Conservation (phyloP, 2,329 filamentous ascomycete species). For the Fusarium solani-melongenae region DNA sequence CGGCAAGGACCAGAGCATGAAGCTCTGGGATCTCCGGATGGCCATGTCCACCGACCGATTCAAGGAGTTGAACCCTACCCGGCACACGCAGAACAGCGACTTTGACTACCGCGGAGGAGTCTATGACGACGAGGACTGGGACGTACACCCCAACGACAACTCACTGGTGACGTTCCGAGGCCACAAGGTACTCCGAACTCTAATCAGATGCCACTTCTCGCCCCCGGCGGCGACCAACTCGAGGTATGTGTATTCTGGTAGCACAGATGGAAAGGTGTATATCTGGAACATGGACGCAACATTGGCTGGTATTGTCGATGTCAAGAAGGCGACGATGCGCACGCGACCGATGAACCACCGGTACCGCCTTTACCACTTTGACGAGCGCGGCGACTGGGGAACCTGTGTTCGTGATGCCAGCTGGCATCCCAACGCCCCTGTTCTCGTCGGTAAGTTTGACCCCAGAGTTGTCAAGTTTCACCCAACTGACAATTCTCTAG, state of each 20-base stretch:
- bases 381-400: slow-evolving; percentile 71
- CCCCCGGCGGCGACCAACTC: slow-evolving; percentile 87
- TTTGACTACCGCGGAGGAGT: slow-evolving; percentile 81
- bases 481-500: slow-evolving; percentile 58
- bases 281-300: slow-evolving; percentile 96
- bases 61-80: slow-evolving; percentile 64
- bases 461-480: too few relatives aligned
- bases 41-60: slow-evolving; percentile 81
- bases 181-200: slow-evolving; percentile 86
- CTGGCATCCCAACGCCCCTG: slow-evolving; percentile 88
- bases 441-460: slow-evolving; percentile 73
- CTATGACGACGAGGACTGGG: slow-evolving; percentile 73
- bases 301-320: slow-evolving; percentile 80
- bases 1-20: slow-evolving; percentile 96
- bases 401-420: slow-evolving; percentile 88
- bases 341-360: slow-evolving; percentile 66
- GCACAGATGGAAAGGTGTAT: slow-evolving; percentile 88
- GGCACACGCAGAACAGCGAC: slow-evolving; percentile 63
- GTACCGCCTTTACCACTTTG: slow-evolving; percentile 66
- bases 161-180: slow-evolving; percentile 94
- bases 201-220: slow-evolving; percentile 96
- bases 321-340: slow-evolving; percentile 74
- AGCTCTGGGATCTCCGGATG: slow-evolving; percentile 94
- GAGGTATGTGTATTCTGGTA: slow-evolving; percentile 92
- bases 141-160: slow-evolving; percentile 80